Percentiles rank a stretch among this genome's conserved stretches.
These are phyloP conservation scores for Rhizopogon salebrosus DNA, from an alignment of 768 basidiomycete species.

Conservation along the genomic window DNA sequence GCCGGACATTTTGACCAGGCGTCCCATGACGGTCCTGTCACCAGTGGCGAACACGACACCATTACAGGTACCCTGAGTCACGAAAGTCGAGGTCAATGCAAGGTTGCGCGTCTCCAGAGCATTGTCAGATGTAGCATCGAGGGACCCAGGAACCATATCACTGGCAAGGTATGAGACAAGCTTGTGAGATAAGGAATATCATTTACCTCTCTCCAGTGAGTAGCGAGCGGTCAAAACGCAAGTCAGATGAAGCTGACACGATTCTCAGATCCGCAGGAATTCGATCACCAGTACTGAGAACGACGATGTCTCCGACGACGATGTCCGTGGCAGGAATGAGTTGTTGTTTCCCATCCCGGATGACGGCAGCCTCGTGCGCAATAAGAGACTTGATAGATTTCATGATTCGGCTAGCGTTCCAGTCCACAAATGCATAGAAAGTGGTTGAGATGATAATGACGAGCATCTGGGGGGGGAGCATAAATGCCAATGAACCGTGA, in stretches of 20 bases:
- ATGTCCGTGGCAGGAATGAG: constrained; percentile 49
- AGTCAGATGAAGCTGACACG: constrained; percentile 44
- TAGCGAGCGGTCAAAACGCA: constrained; percentile 48
- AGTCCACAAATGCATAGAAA: constrained; percentile 49
- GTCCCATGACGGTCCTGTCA: constrained; percentile 44
- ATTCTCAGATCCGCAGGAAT: constrained; percentile 58
- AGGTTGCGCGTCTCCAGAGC: constrained; percentile 43
- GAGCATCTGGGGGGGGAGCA: constrained; percentile 27
- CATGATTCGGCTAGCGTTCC: constrained; percentile 45
- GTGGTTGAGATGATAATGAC: constrained; percentile 38
- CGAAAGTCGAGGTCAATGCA: constrained; percentile 41
- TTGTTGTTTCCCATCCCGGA: constrained; percentile 44
- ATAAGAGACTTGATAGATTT: constrained; percentile 54
- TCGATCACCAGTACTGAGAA: constrained; percentile 49
- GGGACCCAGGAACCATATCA: constrained; percentile 39
- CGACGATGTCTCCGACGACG: constrained; percentile 52
- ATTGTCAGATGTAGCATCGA: constrained; percentile 46
- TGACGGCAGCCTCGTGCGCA: constrained; percentile 51
- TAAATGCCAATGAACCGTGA: constrained; percentile 6
- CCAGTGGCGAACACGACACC: constrained; percentile 40
- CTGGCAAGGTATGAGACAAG: constrained; percentile 12
- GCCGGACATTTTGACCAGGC: constrained; percentile 49
- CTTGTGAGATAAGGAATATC: background rate
- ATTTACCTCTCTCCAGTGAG: constrained; percentile 45
- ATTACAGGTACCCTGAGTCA: constrained; percentile 35